Base-by-base conservation (phyloP, 805 yeast genomes). In the Naumovozyma baii region DNA sequence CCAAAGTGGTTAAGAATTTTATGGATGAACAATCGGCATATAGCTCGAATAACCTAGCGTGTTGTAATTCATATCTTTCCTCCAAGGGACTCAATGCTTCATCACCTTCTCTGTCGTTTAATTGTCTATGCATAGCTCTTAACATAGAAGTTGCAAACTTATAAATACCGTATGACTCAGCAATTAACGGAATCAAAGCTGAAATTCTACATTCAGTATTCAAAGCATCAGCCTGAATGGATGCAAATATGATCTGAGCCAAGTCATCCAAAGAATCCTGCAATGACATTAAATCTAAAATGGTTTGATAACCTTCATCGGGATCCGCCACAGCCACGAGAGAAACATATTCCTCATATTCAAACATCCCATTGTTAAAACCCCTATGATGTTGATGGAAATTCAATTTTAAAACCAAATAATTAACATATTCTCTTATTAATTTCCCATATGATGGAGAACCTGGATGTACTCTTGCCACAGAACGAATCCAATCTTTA, bases 261-360 rank as follows among this genome's bases (percentile, higher is more conserved):
- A 84, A 76, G 45, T 80, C 82, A 55, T 84, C 90, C 39, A 87
- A 74, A 16, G 77, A 68, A 55, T 90, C 96, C 61, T 87, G 96
- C 41, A 90, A 66, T 34, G 77, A 76, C 84, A 86, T 80, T 51
- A 90, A 68, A 57, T 86, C 96, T 47, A 85, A 59, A 44, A 90
- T 77, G 1, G 94, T 79, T 55, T 90, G 95, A 58, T 82, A 88
- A 5, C 97, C 97, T 63, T 87, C 95, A 56, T 90, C 87, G 4
- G 96, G 96, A 59, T 90, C 95, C 52, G 85, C 80, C 30, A 85
- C 94, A 2, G 87, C 78, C 42, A 84, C 75, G 48, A 90, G 69
- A 3, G 96, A 84, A 33, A 88, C 78, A 56, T 90, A 92, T 59
- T 90, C 98, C 60, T 87, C 95, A 57, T 90, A 92, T 58, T 90